phyloP scores from a whole-genome alignment of 345 rosid genomes.

The Hypericum perforatum region DNA sequence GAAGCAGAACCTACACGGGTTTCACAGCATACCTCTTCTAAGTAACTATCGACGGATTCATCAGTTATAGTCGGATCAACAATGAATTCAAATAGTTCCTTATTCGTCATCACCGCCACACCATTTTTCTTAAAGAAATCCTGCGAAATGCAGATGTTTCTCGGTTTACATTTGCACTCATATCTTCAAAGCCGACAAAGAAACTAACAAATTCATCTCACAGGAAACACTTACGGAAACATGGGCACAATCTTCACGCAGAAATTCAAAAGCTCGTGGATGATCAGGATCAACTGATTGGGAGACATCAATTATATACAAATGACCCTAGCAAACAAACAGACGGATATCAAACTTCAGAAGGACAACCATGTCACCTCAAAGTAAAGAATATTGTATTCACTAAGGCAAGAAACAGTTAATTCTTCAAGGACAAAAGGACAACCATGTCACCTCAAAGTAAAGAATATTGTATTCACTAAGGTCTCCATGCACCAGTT shows the following conservation, averaged over 20 bases:
- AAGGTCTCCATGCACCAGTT: slow-evolving; percentile 92
- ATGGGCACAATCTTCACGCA: slow-evolving; percentile 90
- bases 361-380: slow-evolving; percentile 40
- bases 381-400: slow-evolving; percentile 80
- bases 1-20: neutral
- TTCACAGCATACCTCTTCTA: slow-evolving; percentile 55
- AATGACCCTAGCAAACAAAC: slow-evolving; percentile 57
- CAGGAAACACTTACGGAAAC: slow-evolving; percentile 58
- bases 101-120: slow-evolving; percentile 84
- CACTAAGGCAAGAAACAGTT: slow-evolving; percentile 23
- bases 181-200: neutral
- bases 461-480: slow-evolving; percentile 95
- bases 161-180: neutral
- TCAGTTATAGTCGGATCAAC: slow-evolving; percentile 87
- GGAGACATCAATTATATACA: slow-evolving; percentile 86
- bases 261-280: slow-evolving; percentile 82
- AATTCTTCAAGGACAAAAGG: slow-evolving; percentile 2
- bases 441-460: slow-evolving; percentile 51
- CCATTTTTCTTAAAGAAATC: slow-evolving; percentile 87
- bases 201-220: neutral
- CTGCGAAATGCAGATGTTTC: slow-evolving; percentile 23
- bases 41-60: slow-evolving; percentile 61
- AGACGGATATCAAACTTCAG: neutral
- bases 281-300: slow-evolving; percentile 95
- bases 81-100: slow-evolving; percentile 89